Evolutionary conservation across 345 rosid species (phyloP).

Genomic region (Moricandia moricandioides): DNA sequence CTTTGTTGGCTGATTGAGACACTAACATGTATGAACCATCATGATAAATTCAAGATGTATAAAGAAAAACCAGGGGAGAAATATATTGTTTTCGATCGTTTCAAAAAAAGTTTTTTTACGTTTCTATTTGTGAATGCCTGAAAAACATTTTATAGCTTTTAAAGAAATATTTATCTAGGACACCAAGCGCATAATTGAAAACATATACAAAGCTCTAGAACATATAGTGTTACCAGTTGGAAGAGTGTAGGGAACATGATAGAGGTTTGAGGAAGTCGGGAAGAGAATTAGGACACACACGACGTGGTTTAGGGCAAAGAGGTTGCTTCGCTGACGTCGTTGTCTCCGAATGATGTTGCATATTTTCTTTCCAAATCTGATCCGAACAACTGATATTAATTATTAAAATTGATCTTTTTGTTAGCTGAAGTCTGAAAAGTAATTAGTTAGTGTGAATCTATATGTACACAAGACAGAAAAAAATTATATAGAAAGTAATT

Average conservation of each 20-base stretch:
- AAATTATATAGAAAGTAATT: not conserved
- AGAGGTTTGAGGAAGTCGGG: constrained; percentile 64
- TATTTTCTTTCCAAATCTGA: not conserved
- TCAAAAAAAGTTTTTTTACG: not conserved
- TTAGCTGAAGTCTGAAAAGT: constrained; percentile 2
- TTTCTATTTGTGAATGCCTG: not conserved
- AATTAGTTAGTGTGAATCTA: not conserved
- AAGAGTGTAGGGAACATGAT: constrained; percentile 49
- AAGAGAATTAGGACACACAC: constrained; percentile 38
- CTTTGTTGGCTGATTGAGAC: constrained; percentile 45
- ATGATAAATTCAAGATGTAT: not conserved
- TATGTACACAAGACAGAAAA: not conserved
- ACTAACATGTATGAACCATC: not conserved
- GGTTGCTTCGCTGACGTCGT: constrained; percentile 39
- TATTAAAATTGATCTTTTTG: not conserved
- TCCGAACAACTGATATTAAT: not conserved
- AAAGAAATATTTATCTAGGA: no score
- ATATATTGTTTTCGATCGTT: not conserved
- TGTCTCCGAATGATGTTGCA: constrained; percentile 46
- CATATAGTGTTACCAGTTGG: constrained; percentile 5
- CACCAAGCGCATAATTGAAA: not conserved
- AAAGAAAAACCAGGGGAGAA: not conserved
- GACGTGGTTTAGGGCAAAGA: constrained; percentile 76
- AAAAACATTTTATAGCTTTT: no score
- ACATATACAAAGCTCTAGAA: no score